These are phyloP conservation scores for Venturia effusa DNA, from an alignment of 2,329 filamentous ascomycete species.

Conservation along the genomic window DNA sequence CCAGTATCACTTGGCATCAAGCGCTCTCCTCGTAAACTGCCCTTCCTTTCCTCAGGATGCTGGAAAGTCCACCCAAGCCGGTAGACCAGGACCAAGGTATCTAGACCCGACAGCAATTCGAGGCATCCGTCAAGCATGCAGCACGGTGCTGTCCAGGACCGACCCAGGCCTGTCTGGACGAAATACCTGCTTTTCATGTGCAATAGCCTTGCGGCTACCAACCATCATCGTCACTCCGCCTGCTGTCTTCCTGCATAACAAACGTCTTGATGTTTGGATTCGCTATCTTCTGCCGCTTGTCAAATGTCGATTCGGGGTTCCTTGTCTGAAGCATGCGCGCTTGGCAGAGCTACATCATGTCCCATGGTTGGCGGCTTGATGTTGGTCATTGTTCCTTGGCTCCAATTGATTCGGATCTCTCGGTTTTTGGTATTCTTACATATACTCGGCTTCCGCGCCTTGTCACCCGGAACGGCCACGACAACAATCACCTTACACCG, in stretches of 20 bases:
- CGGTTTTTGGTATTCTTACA: not conserved
- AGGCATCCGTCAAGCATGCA: not conserved
- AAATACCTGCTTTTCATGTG: not conserved
- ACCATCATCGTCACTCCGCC: not conserved
- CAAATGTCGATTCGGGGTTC: not conserved
- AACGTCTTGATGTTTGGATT: not conserved
- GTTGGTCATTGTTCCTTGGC: not conserved
- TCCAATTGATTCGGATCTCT: not conserved
- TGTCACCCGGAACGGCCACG: not conserved
- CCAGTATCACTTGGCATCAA: no score
- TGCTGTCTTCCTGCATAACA: not conserved
- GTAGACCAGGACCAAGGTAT: not conserved
- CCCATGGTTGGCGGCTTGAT: not conserved
- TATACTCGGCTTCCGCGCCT: not conserved
- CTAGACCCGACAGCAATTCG: not conserved
- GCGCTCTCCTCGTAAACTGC: no score
- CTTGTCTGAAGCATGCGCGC: not conserved
- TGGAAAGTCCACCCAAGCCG: no score
- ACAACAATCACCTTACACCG: not conserved
- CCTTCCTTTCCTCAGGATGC: no score
- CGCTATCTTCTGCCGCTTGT: not conserved
- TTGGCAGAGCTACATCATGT: not conserved
- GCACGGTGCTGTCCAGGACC: not conserved
- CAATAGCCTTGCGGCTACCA: not conserved
- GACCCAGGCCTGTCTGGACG: not conserved